These are phyloP conservation scores for Prunus campanulata DNA, from an alignment of 306 rosid genomes.

Conservation along the genomic window DNA sequence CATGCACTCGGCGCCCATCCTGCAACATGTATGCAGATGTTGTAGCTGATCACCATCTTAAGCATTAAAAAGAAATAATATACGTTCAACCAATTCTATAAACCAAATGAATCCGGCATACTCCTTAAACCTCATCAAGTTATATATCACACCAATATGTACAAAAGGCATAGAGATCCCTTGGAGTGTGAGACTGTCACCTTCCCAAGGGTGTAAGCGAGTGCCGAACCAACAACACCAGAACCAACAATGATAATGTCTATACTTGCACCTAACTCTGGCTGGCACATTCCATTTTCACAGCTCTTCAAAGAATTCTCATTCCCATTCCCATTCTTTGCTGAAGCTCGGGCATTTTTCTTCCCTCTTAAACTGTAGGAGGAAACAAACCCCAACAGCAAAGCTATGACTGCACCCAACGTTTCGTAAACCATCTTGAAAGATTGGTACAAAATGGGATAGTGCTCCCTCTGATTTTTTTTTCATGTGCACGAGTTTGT, in stretches of 20 bases:
- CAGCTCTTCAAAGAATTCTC: not conserved
- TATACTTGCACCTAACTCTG: not conserved
- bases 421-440: slow-evolving; percentile 1
- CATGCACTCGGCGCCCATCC: slow-evolving; percentile 51
- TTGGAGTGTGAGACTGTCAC: not conserved
- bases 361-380: not conserved
- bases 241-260: slow-evolving; percentile 22
- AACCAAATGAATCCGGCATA: not conserved
- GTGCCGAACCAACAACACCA: slow-evolving; percentile 23
- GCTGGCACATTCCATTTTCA: not conserved
- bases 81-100: not conserved
- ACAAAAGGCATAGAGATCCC: not conserved
- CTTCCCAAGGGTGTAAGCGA: slow-evolving; percentile 18
- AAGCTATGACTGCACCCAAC: not conserved
- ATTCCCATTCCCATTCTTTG: not conserved
- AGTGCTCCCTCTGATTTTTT: not conserved
- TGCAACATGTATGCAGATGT: not conserved
- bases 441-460: too few species aligned
- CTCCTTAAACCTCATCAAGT: not conserved
- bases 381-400: not conserved
- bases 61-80: not conserved
- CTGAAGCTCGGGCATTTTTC: slow-evolving; percentile 1
- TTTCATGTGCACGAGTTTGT: not conserved
- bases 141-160: not conserved
- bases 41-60: not conserved